Percentiles rank a stretch among this genome's conserved stretches.
phyloP scores from a whole-genome alignment of 2,329 filamentous ascomycete species.

The Scolecobasidium constrictum region DNA sequence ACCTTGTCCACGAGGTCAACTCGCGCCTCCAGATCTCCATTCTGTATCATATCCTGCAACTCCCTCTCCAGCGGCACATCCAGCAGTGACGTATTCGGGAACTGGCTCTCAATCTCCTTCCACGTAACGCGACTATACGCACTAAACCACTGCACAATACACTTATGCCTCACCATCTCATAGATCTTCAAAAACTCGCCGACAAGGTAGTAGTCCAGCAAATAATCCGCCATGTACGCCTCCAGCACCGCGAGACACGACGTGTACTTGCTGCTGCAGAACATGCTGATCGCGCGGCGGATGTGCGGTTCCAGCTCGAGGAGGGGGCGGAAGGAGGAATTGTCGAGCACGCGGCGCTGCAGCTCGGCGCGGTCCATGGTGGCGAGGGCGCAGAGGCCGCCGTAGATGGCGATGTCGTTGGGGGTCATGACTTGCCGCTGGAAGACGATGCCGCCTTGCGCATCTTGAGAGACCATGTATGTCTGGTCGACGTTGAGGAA shows the following conservation, averaged over 20 bases:
- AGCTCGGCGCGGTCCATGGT: slow-evolving; percentile 75
- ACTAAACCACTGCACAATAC: slow-evolving; percentile 84
- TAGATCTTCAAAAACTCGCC: slow-evolving; percentile 63
- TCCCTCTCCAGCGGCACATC: slow-evolving; percentile 55
- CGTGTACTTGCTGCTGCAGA: slow-evolving; percentile 83
- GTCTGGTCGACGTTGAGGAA: slow-evolving; percentile 56
- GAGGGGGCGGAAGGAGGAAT: slow-evolving; percentile 74
- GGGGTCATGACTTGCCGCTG: slow-evolving; percentile 65
- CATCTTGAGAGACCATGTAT: slow-evolving; percentile 26
- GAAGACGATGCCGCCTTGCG: slow-evolving; percentile 38
- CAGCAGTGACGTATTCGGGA: slow-evolving; percentile 37
- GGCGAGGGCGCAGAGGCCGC: slow-evolving; percentile 78
- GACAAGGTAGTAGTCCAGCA: slow-evolving; percentile 80
- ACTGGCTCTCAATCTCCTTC: slow-evolving; percentile 65
- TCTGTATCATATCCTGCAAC: slow-evolving; percentile 66
- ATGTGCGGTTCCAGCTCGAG: slow-evolving; percentile 91
- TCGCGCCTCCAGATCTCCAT: slow-evolving; percentile 60
- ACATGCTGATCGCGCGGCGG: slow-evolving; percentile 78
- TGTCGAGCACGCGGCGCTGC: slow-evolving; percentile 67
- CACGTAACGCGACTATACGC: slow-evolving; percentile 84
- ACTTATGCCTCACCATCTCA: slow-evolving; percentile 69
- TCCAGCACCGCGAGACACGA: slow-evolving; percentile 75
- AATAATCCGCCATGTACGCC: slow-evolving; percentile 70
- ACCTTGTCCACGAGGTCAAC: slow-evolving; percentile 76
- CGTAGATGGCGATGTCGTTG: slow-evolving; percentile 88